Conservation (phyloP, 805 yeast genomes). For the Alloascoidea hylecoeti region DNA sequence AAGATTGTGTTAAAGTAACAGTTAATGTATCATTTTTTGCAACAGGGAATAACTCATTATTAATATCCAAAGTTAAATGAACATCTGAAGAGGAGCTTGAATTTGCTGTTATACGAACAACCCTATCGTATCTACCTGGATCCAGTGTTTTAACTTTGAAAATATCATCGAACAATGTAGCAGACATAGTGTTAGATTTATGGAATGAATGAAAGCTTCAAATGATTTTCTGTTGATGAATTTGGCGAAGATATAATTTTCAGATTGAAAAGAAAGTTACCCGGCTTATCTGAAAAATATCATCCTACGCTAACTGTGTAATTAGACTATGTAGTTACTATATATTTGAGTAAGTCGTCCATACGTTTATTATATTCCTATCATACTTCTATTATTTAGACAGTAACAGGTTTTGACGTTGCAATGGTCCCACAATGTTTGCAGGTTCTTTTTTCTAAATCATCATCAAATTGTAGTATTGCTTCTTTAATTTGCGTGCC, state of each 20-base stretch:
- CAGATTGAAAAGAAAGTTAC: no score
- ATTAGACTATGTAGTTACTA: no score
- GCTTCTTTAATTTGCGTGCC: conserved; percentile 88
- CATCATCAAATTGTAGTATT: conserved; percentile 53
- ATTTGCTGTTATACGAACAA: conserved; percentile 75
- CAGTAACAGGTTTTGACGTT: no score
- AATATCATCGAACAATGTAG: conserved; percentile 85
- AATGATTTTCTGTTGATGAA: no score
- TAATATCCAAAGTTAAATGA: conserved; percentile 76
- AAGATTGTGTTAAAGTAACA: conserved; percentile 69
- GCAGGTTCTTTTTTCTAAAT: conserved; percentile 57
- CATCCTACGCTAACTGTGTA: no score
- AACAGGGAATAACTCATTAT: conserved; percentile 86
- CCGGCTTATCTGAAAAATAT: no score
- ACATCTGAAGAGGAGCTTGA: conserved; percentile 74
- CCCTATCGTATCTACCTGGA: conserved; percentile 83
- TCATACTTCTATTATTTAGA: no score
- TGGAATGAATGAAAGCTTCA: no score
- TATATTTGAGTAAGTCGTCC: no score
- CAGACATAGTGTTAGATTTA: conserved; percentile 29
- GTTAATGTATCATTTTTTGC: conserved; percentile 64
- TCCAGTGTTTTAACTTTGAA: conserved; percentile 79
- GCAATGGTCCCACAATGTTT: conserved; percentile 46
- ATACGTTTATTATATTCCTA: no score
- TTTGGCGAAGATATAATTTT: no score